These are phyloP conservation scores for Cytospora paraplurivora DNA, from an alignment of 2,329 filamentous ascomycete genomes.

Conservation along the genomic window DNA sequence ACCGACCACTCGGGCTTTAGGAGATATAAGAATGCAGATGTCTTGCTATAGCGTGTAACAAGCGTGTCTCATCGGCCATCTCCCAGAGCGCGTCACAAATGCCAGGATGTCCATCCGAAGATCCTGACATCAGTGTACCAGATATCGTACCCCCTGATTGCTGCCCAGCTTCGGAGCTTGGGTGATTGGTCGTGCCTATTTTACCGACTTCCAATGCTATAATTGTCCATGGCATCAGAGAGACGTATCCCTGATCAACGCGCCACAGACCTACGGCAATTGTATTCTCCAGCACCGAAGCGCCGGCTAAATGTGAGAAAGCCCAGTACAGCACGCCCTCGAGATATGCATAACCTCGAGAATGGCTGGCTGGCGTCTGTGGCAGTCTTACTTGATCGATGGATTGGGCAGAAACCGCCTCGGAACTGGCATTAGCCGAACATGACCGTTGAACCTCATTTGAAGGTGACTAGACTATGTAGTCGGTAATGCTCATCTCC, in stretches of 20 bases:
- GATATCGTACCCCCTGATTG: slow-evolving; percentile 9
- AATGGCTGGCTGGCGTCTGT: not conserved
- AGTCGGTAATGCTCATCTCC: not conserved
- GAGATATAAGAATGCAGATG: slow-evolving; percentile 7
- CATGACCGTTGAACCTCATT: not conserved
- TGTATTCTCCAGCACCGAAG: not conserved
- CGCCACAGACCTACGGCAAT: not conserved
- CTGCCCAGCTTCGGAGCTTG: not conserved
- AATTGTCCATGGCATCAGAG: slow-evolving; percentile 10
- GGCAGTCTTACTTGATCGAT: not conserved
- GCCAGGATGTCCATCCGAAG: slow-evolving; percentile 9
- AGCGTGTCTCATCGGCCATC: slow-evolving; percentile 4
- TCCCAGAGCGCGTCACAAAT: slow-evolving; percentile 6
- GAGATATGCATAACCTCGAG: too few relatives aligned
- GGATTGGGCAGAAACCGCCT: not conserved
- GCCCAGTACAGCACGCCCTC: not conserved
- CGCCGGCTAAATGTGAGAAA: not conserved
- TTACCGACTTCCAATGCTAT: slow-evolving; percentile 2
- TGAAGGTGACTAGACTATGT: not conserved
- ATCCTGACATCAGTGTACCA: not conserved
- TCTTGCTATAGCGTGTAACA: slow-evolving; percentile 19
- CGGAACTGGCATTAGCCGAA: not conserved
- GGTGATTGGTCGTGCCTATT: not conserved
- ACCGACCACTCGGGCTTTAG: slow-evolving; percentile 23
- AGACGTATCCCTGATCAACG: slow-evolving; percentile 8